Conservation (phyloP, 164 flowering plant species). For the Euptelea pleiosperma region DNA sequence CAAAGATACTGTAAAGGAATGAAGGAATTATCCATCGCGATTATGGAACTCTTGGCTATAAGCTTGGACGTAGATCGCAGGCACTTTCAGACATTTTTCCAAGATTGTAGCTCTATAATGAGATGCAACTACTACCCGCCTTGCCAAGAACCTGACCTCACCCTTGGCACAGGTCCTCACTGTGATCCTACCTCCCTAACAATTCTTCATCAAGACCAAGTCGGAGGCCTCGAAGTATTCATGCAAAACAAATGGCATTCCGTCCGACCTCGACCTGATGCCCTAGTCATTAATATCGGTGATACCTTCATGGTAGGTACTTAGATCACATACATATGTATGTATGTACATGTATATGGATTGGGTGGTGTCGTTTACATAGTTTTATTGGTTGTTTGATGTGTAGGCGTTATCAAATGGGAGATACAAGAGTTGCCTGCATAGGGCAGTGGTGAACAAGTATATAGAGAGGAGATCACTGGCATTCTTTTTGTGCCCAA, state of each 20-base stretch:
- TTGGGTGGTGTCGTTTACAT: too few relatives aligned
- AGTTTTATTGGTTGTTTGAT: too few relatives aligned
- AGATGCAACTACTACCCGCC: conserved; percentile 13
- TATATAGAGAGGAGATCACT: conserved; percentile 26
- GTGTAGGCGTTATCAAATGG: too few relatives aligned
- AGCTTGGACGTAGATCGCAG: conserved; percentile 40
- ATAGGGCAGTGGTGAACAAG: conserved; percentile 39
- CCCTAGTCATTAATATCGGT: conserved; percentile 6
- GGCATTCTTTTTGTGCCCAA: conserved; percentile 40
- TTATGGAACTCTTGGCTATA: conserved; percentile 40
- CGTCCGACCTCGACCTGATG: neutral
- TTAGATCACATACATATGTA: too few relatives aligned
- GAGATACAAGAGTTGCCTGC: too few relatives aligned
- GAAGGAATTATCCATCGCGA: conserved; percentile 21
- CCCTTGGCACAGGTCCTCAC: too few relatives aligned
- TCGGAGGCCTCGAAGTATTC: conserved; percentile 6
- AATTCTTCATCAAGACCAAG: conserved; percentile 13
- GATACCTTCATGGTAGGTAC: conserved; percentile 9
- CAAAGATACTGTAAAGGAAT: conserved; percentile 47
- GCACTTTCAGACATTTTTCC: conserved; percentile 29
- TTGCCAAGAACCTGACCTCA: conserved; percentile 4
- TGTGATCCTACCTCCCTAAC: conserved; percentile 11
- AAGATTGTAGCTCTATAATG: conserved; percentile 10
- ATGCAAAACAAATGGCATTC: neutral
- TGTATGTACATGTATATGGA: neutral